phyloP scores from a whole-genome alignment of 1,284 basidiomycete genomes.

The Trichosporon sp. region DNA sequence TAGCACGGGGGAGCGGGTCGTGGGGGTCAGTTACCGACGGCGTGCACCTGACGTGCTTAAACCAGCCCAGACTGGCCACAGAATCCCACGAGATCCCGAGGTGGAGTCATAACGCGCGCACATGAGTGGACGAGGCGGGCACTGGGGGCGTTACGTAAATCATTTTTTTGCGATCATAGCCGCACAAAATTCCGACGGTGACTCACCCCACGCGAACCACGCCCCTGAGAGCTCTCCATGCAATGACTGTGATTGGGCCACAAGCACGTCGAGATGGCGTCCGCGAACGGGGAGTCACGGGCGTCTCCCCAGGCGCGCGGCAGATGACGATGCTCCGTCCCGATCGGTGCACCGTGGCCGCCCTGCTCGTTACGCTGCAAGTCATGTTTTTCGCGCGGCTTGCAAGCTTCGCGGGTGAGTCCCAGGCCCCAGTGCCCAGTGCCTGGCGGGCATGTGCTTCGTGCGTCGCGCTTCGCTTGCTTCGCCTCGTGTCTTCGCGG shows the following conservation, averaged over 20 bases:
- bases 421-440: background rate
- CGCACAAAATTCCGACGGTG: background rate
- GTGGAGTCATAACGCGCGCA: background rate
- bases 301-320: background rate
- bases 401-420: too few relatives aligned
- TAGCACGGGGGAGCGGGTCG: background rate
- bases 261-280: background rate
- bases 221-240: background rate
- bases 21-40: background rate
- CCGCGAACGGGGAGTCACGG: background rate
- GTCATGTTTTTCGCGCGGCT: background rate
- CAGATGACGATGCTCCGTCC: background rate
- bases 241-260: background rate
- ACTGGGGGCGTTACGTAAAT: background rate
- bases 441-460: background rate
- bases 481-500: too few relatives aligned
- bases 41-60: background rate
- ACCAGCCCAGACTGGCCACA: background rate
- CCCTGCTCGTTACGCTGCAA: background rate
- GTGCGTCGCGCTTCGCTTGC: background rate
- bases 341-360: background rate
- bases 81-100: background rate
- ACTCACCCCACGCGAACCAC: background rate
- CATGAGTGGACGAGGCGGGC: background rate
- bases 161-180: background rate